Percentiles rank a stretch among this genome's conserved stretches.
These are phyloP conservation scores for Ilyonectria robusta DNA, from an alignment of 2,329 filamentous ascomycete species.

Conservation along the genomic window DNA sequence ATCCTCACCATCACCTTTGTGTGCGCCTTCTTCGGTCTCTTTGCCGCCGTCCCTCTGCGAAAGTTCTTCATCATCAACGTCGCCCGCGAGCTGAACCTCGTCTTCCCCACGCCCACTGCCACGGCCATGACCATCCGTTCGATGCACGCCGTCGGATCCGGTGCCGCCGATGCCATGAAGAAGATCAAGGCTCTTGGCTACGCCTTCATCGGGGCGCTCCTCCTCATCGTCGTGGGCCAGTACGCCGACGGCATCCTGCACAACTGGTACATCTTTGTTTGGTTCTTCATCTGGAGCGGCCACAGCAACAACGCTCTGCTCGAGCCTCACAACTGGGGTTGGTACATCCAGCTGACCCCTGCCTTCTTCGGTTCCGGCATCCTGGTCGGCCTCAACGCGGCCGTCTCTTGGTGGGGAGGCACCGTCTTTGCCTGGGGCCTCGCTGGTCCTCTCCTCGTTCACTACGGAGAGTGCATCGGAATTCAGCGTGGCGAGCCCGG, in stretches of 20 bases:
- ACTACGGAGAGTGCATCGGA: conserved; percentile 68
- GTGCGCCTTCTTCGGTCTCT: conserved; percentile 75
- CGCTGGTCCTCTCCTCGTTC: conserved; percentile 62
- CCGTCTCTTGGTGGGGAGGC: conserved; percentile 70
- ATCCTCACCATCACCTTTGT: conserved; percentile 73
- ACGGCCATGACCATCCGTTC: conserved; percentile 73
- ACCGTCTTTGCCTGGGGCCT: conserved; percentile 69
- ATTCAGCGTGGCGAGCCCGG: conserved; percentile 46
- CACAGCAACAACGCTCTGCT: conserved; percentile 64
- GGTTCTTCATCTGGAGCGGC: conserved; percentile 69
- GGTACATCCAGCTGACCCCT: conserved; percentile 71
- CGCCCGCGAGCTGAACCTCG: conserved; percentile 70
- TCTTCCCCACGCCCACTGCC: conserved; percentile 72
- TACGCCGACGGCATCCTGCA: conserved; percentile 73
- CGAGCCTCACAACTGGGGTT: conserved; percentile 72
- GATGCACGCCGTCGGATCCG: conserved; percentile 71
- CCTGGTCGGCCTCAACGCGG: conserved; percentile 68
- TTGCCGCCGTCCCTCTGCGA: conserved; percentile 73
- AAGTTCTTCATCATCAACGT: conserved; percentile 80
- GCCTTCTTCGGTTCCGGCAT: conserved; percentile 72
- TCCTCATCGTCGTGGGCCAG: conserved; percentile 69
- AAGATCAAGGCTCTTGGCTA: conserved; percentile 70
- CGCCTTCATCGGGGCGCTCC: conserved; percentile 65
- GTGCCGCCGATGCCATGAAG: conserved; percentile 65
- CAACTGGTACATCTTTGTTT: conserved; percentile 69